Conservation (phyloP, 768 basidiomycete genomes). For the Trametes maxima region DNA sequence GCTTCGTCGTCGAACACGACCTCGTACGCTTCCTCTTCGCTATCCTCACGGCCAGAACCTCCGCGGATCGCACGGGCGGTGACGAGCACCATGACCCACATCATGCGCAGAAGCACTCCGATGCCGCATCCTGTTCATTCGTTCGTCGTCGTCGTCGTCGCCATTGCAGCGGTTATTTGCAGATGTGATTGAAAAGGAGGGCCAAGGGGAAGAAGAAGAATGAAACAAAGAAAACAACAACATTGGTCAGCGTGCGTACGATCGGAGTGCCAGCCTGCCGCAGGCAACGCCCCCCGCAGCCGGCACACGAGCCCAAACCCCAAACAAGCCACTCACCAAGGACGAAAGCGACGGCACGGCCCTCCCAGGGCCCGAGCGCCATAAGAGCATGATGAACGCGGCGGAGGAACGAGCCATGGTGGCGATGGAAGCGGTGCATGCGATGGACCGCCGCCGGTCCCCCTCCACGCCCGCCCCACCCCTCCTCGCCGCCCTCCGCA, state of each 20-base stretch:
- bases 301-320: no score
- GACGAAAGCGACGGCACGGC: slow-evolving; percentile 80
- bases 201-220: neutral
- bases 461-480: neutral
- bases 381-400: slow-evolving; percentile 69
- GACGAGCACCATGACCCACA: slow-evolving; percentile 72
- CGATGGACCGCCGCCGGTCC: neutral
- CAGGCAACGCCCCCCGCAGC: no score
- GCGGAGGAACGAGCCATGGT: slow-evolving; percentile 48
- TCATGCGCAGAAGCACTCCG: slow-evolving; percentile 79
- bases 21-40: slow-evolving; percentile 44
- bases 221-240: neutral
- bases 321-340: slow-evolving; percentile 52
- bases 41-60: slow-evolving; percentile 41
- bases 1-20: slow-evolving; percentile 51
- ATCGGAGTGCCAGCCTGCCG: no score
- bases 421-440: slow-evolving; percentile 4
- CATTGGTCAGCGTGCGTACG: neutral
- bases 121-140: slow-evolving; percentile 75
- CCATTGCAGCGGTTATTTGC: neutral
- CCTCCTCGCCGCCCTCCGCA: slow-evolving; percentile 12
- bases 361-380: slow-evolving; percentile 81
- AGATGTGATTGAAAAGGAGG: neutral
- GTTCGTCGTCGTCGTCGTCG: no score
- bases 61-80: slow-evolving; percentile 55